These are phyloP conservation scores for Xylaria sp. DNA, from an alignment of 2,329 filamentous ascomycete species.

Conservation along the genomic window DNA sequence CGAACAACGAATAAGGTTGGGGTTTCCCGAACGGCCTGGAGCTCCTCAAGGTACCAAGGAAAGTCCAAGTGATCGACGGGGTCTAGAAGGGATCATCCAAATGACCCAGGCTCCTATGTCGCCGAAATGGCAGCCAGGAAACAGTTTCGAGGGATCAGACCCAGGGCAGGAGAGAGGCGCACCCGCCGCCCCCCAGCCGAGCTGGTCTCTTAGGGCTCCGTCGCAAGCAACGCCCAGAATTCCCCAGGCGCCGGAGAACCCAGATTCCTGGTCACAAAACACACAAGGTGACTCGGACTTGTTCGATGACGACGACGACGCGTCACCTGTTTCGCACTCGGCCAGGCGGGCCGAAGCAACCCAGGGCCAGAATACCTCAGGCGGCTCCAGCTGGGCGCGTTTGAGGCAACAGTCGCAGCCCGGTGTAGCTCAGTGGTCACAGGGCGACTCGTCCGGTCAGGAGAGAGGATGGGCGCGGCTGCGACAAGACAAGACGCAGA, in stretches of 20 bases:
- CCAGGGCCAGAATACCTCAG: slow-evolving; percentile 19
- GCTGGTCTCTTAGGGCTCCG: slow-evolving; percentile 11
- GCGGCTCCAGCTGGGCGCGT: slow-evolving; percentile 49
- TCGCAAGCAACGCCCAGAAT: slow-evolving; percentile 4
- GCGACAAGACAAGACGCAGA: slow-evolving; percentile 31
- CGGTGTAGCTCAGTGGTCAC: slow-evolving; percentile 20
- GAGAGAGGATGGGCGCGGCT: slow-evolving; percentile 32
- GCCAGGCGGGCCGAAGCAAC: slow-evolving; percentile 26
- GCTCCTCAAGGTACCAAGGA: background rate
- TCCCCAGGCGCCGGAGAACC: slow-evolving; percentile 1
- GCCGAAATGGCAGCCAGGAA: slow-evolving; percentile 3
- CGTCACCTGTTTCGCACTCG: slow-evolving; percentile 46
- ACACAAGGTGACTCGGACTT: slow-evolving; percentile 24
- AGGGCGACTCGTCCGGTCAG: slow-evolving; percentile 35
- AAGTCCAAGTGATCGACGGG: background rate
- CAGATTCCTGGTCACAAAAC: slow-evolving; percentile 6
- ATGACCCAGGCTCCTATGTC: slow-evolving; percentile 1
- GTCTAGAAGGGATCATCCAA: background rate
- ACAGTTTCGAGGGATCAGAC: slow-evolving; percentile 1
- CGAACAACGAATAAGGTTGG: slow-evolving; percentile 12
- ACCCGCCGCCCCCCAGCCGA: slow-evolving; percentile 6
- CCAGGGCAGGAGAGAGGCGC: background rate
- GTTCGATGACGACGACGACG: slow-evolving; percentile 43
- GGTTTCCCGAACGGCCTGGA: background rate
- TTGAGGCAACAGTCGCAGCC: slow-evolving; percentile 43